Percentiles rank a stretch among this genome's conserved stretches.
Conservation (phyloP, 2,329 filamentous ascomycete species). For the Sporothrix curviconia region DNA sequence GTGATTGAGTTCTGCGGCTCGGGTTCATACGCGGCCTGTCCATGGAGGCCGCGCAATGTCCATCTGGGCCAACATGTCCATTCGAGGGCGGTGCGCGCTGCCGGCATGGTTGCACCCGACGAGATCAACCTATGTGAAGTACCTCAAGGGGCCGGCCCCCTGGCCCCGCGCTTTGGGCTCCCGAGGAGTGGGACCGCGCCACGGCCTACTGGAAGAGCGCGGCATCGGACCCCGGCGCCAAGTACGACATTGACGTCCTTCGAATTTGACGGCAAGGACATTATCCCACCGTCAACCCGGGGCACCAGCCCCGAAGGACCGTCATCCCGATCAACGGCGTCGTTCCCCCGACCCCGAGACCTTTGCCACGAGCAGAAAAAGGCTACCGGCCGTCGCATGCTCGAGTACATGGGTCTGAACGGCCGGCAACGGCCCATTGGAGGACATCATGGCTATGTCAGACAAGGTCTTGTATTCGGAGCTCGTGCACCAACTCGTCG, state of each 20-base stretch:
- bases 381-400: conserved; percentile 67
- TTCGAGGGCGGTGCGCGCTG: conserved; percentile 93
- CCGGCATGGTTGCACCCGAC: conserved; percentile 95
- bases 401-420: conserved; percentile 96
- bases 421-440: conserved; percentile 78
- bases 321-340: conserved; percentile 87
- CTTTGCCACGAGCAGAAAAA: conserved; percentile 78
- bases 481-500: conserved; percentile 93
- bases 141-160: conserved; percentile 83
- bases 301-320: conserved; percentile 93
- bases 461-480: conserved; percentile 99
- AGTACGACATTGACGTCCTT: conserved; percentile 82
- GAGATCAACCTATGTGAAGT: conserved; percentile 90
- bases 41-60: conserved; percentile 95
- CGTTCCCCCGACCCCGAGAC: conserved; percentile 88
- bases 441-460: conserved; percentile 79
- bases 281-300: conserved; percentile 93
- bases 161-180: conserved; percentile 80
- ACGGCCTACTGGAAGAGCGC: conserved; percentile 81
- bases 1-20: conserved; percentile 98
- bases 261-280: conserved; percentile 91
- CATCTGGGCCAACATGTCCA: too few species aligned
- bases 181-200: conserved; percentile 84
- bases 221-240: conserved; percentile 78
- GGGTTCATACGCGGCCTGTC: conserved; percentile 78